These are phyloP conservation scores for Mycena epipterygia DNA, from an alignment of 768 basidiomycete species.

Conservation along the genomic window DNA sequence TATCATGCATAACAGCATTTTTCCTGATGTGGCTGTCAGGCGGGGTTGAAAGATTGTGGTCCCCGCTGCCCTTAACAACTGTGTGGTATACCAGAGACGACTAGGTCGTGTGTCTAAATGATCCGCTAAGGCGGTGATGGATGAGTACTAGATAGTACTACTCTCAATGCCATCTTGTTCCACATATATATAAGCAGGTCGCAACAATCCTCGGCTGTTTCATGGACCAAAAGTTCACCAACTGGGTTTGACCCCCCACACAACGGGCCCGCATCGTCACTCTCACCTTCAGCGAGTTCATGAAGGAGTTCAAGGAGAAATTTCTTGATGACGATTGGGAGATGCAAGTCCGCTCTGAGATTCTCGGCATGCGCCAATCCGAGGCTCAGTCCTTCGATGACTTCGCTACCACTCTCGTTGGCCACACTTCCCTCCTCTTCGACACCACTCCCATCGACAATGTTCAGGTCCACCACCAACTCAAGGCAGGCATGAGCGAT, in stretches of 20 bases:
- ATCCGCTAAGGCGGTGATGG: no score
- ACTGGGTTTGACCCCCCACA: background rate
- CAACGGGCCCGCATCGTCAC: background rate
- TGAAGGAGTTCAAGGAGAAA: background rate
- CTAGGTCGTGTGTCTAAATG: no score
- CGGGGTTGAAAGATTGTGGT: no score
- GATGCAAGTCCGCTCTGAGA: background rate
- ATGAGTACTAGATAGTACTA: no score
- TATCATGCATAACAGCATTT: no score
- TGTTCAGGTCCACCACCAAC: background rate
- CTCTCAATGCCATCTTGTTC: no score
- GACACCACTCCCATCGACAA: background rate
- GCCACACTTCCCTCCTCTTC: background rate
- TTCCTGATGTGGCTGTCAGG: no score
- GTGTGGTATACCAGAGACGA: no score
- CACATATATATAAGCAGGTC: background rate
- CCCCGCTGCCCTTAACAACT: no score
- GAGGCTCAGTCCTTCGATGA: background rate
- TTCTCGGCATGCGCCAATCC: background rate
- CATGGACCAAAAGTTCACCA: background rate
- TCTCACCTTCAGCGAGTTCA: background rate
- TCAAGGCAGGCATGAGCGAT: background rate
- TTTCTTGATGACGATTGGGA: background rate
- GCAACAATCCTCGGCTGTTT: background rate
- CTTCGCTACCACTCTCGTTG: background rate